Conservation (phyloP, 2,329 filamentous ascomycete species). For the Aspergillus sp. region DNA sequence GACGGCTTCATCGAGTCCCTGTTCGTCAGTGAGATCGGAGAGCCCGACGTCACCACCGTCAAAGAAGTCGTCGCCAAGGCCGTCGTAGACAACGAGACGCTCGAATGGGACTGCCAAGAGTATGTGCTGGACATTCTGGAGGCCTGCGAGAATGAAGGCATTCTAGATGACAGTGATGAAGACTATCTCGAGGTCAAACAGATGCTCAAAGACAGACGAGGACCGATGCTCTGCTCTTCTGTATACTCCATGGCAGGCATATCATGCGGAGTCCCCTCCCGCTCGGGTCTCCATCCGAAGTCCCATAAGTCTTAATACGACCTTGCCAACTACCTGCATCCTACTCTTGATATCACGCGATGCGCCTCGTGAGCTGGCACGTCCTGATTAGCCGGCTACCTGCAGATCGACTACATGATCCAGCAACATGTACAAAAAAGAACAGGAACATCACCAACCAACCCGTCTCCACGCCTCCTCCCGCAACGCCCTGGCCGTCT, state of each 20-base stretch:
- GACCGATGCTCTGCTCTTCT: constrained; percentile 3
- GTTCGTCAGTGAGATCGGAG: constrained; percentile 11
- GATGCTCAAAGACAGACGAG: constrained; percentile 11
- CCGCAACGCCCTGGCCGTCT: constrained; percentile 62
- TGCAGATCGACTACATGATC: neutral
- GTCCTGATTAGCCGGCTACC: neutral
- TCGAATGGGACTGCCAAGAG: constrained; percentile 23
- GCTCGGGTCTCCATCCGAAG: constrained; percentile 4
- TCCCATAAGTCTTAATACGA: neutral
- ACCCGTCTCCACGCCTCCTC: constrained; percentile 57
- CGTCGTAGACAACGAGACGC: constrained; percentile 19
- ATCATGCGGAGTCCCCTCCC: neutral
- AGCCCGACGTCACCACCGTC: constrained; percentile 10
- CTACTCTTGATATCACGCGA: neutral
- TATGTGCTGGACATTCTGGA: constrained; percentile 22
- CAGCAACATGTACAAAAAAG: too few relatives aligned
- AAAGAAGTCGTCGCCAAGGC: constrained; percentile 9
- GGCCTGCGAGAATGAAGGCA: constrained; percentile 12
- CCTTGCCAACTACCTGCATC: too few relatives aligned
- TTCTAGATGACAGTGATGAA: constrained; percentile 15
- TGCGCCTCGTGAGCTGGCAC: neutral
- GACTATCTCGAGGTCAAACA: constrained; percentile 16
- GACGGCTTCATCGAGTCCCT: constrained; percentile 10
- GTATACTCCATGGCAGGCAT: too few relatives aligned
- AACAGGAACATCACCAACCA: constrained; percentile 1